These are phyloP conservation scores for Aspergillus fumigatiaffinis DNA, from an alignment of 2,329 filamentous ascomycete species.

Conservation along the genomic window DNA sequence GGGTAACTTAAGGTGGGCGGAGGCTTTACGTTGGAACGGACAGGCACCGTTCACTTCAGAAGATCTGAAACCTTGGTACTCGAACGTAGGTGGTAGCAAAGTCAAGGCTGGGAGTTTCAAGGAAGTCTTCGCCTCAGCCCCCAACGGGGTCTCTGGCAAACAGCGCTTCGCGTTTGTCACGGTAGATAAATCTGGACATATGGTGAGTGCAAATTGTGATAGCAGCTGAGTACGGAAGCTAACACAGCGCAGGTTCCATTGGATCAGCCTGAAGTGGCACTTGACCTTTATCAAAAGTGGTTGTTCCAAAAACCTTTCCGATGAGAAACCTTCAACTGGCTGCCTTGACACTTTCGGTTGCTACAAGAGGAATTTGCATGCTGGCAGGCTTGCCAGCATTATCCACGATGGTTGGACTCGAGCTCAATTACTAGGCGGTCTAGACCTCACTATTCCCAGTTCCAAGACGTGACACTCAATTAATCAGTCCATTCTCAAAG, in stretches of 20 bases:
- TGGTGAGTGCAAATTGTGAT: not conserved
- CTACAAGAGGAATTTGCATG: not conserved
- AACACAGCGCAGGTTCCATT: not conserved
- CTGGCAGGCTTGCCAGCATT: not conserved
- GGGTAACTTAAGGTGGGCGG: not conserved
- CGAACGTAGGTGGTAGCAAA: not conserved
- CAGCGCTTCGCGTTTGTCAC: slow-evolving; percentile 2
- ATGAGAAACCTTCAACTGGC: not conserved
- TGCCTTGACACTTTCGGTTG: not conserved
- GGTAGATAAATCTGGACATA: slow-evolving; percentile 1
- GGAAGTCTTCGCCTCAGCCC: not conserved
- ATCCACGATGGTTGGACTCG: too few relatives aligned
- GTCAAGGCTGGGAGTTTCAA: not conserved
- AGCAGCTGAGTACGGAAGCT: not conserved
- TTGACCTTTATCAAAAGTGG: slow-evolving; percentile 2
- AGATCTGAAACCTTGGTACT: not conserved
- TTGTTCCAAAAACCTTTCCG: not conserved
- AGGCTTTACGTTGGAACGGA: not conserved
- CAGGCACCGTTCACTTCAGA: not conserved
- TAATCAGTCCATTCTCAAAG: too few relatives aligned
- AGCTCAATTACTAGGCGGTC: too few relatives aligned
- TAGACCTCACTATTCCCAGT: too few relatives aligned
- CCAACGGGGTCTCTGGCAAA: not conserved
- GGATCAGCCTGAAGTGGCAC: slow-evolving; percentile 2
- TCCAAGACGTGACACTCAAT: too few relatives aligned